phyloP scores from a whole-genome alignment of 1,139 yeast genomes.

The Suhomyces yuchorum region DNA sequence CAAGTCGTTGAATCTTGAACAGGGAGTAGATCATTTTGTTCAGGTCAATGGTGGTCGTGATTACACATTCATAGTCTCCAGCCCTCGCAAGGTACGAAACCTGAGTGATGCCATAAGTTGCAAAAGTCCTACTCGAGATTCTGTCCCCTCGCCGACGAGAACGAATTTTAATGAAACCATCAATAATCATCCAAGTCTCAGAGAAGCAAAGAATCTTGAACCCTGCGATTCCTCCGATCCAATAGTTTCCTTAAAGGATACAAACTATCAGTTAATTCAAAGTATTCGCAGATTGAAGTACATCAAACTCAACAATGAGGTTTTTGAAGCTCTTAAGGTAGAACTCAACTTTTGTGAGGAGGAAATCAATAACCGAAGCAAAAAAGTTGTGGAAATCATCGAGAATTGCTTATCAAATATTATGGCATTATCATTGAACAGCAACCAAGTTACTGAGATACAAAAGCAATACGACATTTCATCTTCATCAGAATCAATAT shows the following conservation, averaged over 20 bases:
- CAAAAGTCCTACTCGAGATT: neutral
- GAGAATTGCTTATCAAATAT: slow-evolving; percentile 32
- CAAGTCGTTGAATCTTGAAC: slow-evolving; percentile 22
- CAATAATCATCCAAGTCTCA: neutral
- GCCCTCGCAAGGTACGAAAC: slow-evolving; percentile 34
- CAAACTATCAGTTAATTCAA: slow-evolving; percentile 41
- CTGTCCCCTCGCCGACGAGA: neutral
- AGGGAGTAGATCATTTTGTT: slow-evolving; percentile 7
- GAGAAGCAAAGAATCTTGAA: neutral
- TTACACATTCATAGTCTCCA: slow-evolving; percentile 38
- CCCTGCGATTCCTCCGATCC: neutral
- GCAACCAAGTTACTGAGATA: slow-evolving; percentile 36
- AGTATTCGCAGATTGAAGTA: slow-evolving; percentile 39
- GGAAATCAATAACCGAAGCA: slow-evolving; percentile 30
- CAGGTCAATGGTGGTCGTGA: slow-evolving; percentile 17
- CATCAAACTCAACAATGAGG: slow-evolving; percentile 40
- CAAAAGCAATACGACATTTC: slow-evolving; percentile 32
- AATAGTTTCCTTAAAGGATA: slow-evolving; percentile 19
- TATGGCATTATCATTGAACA: slow-evolving; percentile 31
- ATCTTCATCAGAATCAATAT: slow-evolving; percentile 20
- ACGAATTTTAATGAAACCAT: neutral
- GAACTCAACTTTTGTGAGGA: slow-evolving; percentile 31
- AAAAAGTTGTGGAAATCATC: slow-evolving; percentile 28
- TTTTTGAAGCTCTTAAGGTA: slow-evolving; percentile 25
- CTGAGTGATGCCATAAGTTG: slow-evolving; percentile 4